Base-by-base conservation (phyloP, 2,329 filamentous ascomycete species). In the Stagonosporopsis vannaccii region DNA sequence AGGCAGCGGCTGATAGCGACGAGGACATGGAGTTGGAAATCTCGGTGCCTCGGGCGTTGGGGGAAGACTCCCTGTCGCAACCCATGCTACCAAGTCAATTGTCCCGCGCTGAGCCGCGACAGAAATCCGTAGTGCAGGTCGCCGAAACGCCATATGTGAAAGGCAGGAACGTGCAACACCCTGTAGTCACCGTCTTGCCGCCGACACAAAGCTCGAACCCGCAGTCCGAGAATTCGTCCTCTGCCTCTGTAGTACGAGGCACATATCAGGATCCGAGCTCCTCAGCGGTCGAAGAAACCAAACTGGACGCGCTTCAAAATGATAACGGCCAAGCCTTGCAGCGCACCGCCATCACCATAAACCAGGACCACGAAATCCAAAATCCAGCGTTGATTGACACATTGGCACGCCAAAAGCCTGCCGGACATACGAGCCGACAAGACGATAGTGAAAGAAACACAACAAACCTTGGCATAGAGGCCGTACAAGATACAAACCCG, bases 1-100 rank as follows among this genome's bases (percentile, higher is more conserved):
- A 48, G 13, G 36, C 23, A 8, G 45, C 40, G 22, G 9, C 42
- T 3, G 61, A 63, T 44, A 61, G 55, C n/a, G 70, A 71, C 15
- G 62, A 67, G 3, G 70, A 73, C 1, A 70, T 70, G 63, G 70
- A 74, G 12, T 59, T 73, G 62, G 67, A 73, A 40, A 57, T 54
- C 3, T 60, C 44, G 5, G 51, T 75, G 13, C 72, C 72, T 32
- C 70, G 64, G 19, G 71, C 62, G 0, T 56, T 75, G n/a, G 70
- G 66, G 2, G 67, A 71, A 22, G 66, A 69, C 22, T 23, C 51
- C 28, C 30, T 45, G n/a, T 39, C 52, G 23, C 39, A 28, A 15
- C 30, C 33, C 8, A 6, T 15, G 8, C 8, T 28, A n/a, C 22
- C 9, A n/a, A 12, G 23, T 2, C 39, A 17, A 1, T 39, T 15